Evolutionary conservation across 305 asterid genomes (phyloP), one percentile per base, ranked within the genome.

Genomic region (Fraxinus paxiana): DNA sequence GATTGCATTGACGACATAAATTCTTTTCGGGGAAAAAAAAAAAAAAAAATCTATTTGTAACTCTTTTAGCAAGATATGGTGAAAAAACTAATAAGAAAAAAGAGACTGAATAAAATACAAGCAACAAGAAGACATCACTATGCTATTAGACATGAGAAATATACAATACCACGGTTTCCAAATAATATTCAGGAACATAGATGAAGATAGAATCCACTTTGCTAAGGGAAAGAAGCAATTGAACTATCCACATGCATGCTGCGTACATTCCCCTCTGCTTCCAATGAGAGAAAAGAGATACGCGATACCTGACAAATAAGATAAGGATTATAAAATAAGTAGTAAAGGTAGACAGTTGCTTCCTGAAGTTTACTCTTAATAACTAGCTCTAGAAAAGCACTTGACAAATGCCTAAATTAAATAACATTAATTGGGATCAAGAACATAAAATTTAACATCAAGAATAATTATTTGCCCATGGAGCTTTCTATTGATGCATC

Each of bases 201-300:
- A 84, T 69, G 86, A 95, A 95, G 84, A 92, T 77, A 0, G 92
- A 85, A 67, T 93, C 97, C 86, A 83, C 84, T 90, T 90, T 92
- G 96, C 98, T 95, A 85, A 93, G 91, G 86, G 90, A 90, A 31
- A 95, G 88, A 87, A 95, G 96, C 84, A 95, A 86, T 80, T 95
- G 98, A 56, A 92, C 97, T 80, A 92, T 88, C 98, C 98, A 95
- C 96, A 93, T 89, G 93, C 98, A 95, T 2, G 92, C 74, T 9
- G 97, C 98, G 71, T 93, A 95, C 92, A 93, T 90, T 81, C 98
- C 98, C 88, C 98, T 91, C 88, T 91, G 98, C 90, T 93, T 95
- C 98, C 98, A 95, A 79, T 91, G 94, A 72, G 97, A 90, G 82
- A 91, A 90, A 79, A 93, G 92, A 74, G 96, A 92, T 34, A 90